Evolutionary conservation across 192 early-diverging fungal species (phyloP).

Genomic region (Geosiphon pyriformis): DNA sequence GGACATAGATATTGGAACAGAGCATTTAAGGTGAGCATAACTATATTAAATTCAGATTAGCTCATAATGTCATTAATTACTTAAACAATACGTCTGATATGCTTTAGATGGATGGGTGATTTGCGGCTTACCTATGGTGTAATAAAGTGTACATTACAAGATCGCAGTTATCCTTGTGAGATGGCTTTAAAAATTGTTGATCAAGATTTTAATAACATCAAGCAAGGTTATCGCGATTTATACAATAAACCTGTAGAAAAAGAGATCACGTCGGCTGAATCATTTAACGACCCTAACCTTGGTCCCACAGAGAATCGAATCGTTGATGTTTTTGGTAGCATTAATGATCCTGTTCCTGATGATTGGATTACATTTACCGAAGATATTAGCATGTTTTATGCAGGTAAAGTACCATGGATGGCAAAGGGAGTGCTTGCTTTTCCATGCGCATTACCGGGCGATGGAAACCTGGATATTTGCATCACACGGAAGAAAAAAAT

Average conservation of each 20-base stretch:
- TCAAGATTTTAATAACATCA: constrained; percentile 35
- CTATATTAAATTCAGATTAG: background rate
- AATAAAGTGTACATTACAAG: constrained; percentile 39
- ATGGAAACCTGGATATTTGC: constrained; percentile 47
- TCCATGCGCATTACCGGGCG: constrained; percentile 47
- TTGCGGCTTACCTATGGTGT: constrained; percentile 37
- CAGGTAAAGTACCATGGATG: constrained; percentile 47
- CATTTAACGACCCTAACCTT: constrained; percentile 14
- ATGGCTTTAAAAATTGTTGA: constrained; percentile 42
- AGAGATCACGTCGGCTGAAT: background rate
- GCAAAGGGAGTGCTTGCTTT: constrained; percentile 40
- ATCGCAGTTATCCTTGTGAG: constrained; percentile 36
- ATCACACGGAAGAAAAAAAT: constrained; percentile 32
- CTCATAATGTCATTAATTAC: background rate
- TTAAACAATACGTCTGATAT: background rate
- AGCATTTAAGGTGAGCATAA: constrained; percentile 38
- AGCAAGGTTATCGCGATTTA: constrained; percentile 26
- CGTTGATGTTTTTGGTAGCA: constrained; percentile 29
- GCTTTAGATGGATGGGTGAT: constrained; percentile 50
- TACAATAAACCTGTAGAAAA: no score
- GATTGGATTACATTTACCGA: constrained; percentile 44
- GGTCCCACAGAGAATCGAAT: constrained; percentile 27
- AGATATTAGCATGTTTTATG: constrained; percentile 35
- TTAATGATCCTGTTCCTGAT: constrained; percentile 32
- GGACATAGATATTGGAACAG: constrained; percentile 51